Percentiles rank a stretch among this genome's conserved stretches.
phyloP scores from a whole-genome alignment of 1,139 yeast species.

The Chernovozyma sophiae-reginae region DNA sequence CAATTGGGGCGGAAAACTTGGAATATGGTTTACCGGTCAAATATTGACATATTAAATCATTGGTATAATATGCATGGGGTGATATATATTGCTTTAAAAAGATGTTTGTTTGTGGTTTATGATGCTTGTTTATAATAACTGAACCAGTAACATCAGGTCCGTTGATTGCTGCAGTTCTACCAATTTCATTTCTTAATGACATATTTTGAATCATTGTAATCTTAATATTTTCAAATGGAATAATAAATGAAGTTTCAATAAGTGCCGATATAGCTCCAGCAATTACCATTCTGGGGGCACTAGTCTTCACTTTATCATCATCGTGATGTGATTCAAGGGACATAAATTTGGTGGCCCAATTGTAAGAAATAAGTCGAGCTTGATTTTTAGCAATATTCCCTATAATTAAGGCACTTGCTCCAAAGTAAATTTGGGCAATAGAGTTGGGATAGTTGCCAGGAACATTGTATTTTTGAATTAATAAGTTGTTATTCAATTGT shows the following conservation, averaged over 20 bases:
- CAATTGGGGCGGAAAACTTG: slow-evolving; percentile 16
- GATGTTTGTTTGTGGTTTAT: slow-evolving; percentile 19
- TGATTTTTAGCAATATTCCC: slow-evolving; percentile 74
- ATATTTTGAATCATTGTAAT: slow-evolving; percentile 78
- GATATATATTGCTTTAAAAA: slow-evolving; percentile 38
- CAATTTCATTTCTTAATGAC: slow-evolving; percentile 32
- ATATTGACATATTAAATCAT: slow-evolving; percentile 30
- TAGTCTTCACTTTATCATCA: slow-evolving; percentile 40
- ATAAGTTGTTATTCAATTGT: slow-evolving; percentile 51
- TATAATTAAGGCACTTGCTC: slow-evolving; percentile 73
- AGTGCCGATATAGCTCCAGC: slow-evolving; percentile 88
- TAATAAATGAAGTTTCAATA: slow-evolving; percentile 74
- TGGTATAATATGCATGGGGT: slow-evolving; percentile 42
- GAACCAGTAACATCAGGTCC: slow-evolving; percentile 27
- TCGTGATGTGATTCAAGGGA: slow-evolving; percentile 39
- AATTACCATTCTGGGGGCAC: slow-evolving; percentile 69
- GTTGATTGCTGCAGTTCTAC: slow-evolving; percentile 17
- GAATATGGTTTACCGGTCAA: slow-evolving; percentile 21
- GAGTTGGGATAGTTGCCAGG: slow-evolving; percentile 39
- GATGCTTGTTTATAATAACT: slow-evolving; percentile 18
- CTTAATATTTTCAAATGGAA: slow-evolving; percentile 89
- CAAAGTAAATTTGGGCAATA: slow-evolving; percentile 54
- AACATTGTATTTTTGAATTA: slow-evolving; percentile 33
- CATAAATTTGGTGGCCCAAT: slow-evolving; percentile 75
- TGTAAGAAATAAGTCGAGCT: slow-evolving; percentile 70